Base-by-base conservation (phyloP, 257 asterid species). In the Henckelia pumila region DNA sequence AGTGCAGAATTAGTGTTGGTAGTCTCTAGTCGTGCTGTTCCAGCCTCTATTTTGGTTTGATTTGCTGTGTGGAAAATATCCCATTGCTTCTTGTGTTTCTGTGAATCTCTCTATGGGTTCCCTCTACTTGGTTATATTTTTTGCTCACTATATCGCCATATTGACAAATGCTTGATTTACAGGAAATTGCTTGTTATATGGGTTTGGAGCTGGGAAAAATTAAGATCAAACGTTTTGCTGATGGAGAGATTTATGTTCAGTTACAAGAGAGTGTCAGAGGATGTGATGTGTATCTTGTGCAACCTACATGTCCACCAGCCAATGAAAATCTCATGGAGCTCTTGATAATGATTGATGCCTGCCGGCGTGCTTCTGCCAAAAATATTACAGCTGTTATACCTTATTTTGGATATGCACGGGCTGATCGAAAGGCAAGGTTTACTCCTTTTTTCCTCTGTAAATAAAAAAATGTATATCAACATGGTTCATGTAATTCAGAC, bases 251-350 rank as follows among this genome's bases (percentile, higher is more conserved):
- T 35, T 85, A 88, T 63, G 92, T 88, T 77, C 96, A 86, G 81
- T 75, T 88, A 63, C 86, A 86, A 71, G 96, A 88, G 79, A 88
- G 96, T 80, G 95, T 88, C 33, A 77, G 95, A 66, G 95, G 95
- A 59, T 88, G 95, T 70, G 95, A 88, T 71, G 93, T 88, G 35
- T 88, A 77, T 71, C 87, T 88, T 59, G 89, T 88, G 73, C 96
- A 88, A 68, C 96, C 96, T 29, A 85, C 96, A 17, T 84, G 91
- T 50, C 96, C 96, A 59, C 96, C 96, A 35, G 96, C 90, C 28
- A 88, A 88, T 81, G 96, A 88, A 73, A 86, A 88, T 79, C 87
- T 88, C 52, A 84, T 88, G 93, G 96, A 88, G 83, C 89, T 88
- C 73, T 72, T 76, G 80, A 79, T 88, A 73, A 88, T 86, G 96